phyloP scores from a whole-genome alignment of 2,329 filamentous ascomycete species.

The Stromatinia cepivora region DNA sequence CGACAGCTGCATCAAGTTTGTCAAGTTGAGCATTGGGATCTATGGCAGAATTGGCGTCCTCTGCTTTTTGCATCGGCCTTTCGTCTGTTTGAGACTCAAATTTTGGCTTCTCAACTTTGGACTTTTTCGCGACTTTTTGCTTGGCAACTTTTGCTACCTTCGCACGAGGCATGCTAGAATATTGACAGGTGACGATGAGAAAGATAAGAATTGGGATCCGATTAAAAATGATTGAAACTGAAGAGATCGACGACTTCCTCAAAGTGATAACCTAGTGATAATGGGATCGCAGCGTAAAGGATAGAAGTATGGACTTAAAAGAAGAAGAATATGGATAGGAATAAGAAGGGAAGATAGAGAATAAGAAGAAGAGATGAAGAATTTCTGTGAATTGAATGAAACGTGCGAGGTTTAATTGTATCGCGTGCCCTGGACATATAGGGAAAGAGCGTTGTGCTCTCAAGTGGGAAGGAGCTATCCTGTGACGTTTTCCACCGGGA shows the following conservation, averaged over 20 bases:
- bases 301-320: neutral
- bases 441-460: neutral
- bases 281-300: neutral
- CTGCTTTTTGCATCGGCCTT: neutral
- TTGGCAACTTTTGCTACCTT: neutral
- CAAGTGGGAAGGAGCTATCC: neutral
- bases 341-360: too few species aligned
- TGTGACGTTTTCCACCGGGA: neutral
- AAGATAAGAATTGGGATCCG: neutral
- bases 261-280: neutral
- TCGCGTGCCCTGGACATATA: neutral
- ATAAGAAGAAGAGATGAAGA: neutral
- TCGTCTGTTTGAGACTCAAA: neutral
- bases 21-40: neutral
- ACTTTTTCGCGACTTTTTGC: neutral
- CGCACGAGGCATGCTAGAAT: neutral
- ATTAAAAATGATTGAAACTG: neutral
- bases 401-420: neutral
- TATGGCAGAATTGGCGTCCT: neutral
- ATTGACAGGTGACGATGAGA: neutral
- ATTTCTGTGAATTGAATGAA: neutral
- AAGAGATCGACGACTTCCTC: neutral
- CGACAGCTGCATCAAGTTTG: too few species aligned
- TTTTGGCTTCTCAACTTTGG: neutral
- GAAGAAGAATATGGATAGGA: too few species aligned